Conservation (phyloP, 768 basidiomycete species). For the Mycena indigotica region DNA sequence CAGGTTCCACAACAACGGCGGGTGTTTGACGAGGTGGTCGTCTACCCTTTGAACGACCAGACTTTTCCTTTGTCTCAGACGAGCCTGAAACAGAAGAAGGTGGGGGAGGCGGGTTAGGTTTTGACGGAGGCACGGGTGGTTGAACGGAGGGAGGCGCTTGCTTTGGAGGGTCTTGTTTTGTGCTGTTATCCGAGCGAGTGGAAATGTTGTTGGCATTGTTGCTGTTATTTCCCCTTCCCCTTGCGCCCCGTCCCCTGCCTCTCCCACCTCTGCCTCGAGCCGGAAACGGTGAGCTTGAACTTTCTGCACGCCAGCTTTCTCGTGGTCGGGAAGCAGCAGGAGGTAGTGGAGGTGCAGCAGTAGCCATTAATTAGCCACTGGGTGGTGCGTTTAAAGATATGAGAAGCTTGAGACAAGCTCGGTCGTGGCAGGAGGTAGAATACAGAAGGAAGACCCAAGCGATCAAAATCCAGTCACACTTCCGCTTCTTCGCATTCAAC, state of each 20-base stretch:
- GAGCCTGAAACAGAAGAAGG: slow-evolving; percentile 21
- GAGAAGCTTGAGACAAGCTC: not conserved
- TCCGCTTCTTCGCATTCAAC: not conserved
- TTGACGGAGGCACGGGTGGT: slow-evolving; percentile 10
- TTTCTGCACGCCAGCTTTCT: slow-evolving; percentile 20
- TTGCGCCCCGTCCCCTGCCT: slow-evolving; percentile 38
- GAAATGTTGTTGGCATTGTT: slow-evolving; percentile 1
- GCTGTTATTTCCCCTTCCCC: slow-evolving; percentile 26
- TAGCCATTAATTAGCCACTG: slow-evolving; percentile 39
- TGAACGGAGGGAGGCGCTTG: slow-evolving; percentile 20
- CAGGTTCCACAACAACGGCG: slow-evolving; percentile 27
- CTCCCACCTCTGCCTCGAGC: slow-evolving; percentile 42
- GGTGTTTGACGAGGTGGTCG: slow-evolving; percentile 36
- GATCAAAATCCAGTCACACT: not conserved
- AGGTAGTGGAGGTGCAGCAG: slow-evolving; percentile 28
- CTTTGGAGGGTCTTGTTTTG: slow-evolving; percentile 27
- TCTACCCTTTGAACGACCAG: slow-evolving; percentile 32
- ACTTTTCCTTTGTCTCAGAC: slow-evolving; percentile 4
- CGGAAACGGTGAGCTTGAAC: slow-evolving; percentile 29
- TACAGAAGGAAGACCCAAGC: not conserved
- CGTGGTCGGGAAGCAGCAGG: slow-evolving; percentile 20
- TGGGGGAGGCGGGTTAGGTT: slow-evolving; percentile 1
- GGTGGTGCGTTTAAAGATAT: not conserved
- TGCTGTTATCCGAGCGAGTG: slow-evolving; percentile 5
- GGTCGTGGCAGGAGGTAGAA: too few species aligned